Conservation (phyloP, 2,329 filamentous ascomycete species). For the Claviceps capensis region DNA sequence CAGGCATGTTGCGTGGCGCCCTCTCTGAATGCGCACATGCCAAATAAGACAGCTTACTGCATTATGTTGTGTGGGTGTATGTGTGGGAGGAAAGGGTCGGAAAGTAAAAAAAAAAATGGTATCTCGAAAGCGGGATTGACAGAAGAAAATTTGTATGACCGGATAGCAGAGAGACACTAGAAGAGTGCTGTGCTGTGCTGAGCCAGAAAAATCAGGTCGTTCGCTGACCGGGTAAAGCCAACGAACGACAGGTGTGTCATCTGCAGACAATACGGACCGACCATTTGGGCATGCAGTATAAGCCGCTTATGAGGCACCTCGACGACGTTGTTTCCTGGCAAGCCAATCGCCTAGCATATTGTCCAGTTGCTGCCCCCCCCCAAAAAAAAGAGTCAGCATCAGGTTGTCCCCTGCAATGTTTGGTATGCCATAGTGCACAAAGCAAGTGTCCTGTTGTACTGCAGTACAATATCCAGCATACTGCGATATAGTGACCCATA, state of each 20-base stretch:
- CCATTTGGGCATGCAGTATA: neutral
- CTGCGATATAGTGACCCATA: too few relatives aligned
- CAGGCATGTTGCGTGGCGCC: neutral
- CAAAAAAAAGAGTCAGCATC: neutral
- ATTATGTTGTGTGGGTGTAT: neutral
- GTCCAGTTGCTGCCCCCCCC: constrained; percentile 67
- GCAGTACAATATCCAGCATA: too few relatives aligned
- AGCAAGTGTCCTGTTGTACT: neutral
- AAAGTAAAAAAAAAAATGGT: constrained; percentile 1
- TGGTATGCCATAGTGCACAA: too few relatives aligned
- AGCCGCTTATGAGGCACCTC: constrained; percentile 29
- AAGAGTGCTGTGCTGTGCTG: neutral
- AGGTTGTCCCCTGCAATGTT: neutral
- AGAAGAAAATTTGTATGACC: neutral
- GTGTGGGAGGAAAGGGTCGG: neutral
- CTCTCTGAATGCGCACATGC: constrained; percentile 3
- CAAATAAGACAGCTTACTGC: constrained; percentile 2
- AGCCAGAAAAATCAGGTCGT: neutral
- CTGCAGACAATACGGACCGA: too few relatives aligned
- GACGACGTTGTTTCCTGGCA: constrained; percentile 51
- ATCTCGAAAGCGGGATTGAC: constrained; percentile 1
- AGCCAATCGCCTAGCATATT: constrained; percentile 75
- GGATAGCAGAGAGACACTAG: neutral
- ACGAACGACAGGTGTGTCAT: too few relatives aligned
- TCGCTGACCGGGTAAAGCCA: neutral